Evolutionary conservation across 805 yeast genomes (phyloP).

Genomic region (Candida sakaeoensis): DNA sequence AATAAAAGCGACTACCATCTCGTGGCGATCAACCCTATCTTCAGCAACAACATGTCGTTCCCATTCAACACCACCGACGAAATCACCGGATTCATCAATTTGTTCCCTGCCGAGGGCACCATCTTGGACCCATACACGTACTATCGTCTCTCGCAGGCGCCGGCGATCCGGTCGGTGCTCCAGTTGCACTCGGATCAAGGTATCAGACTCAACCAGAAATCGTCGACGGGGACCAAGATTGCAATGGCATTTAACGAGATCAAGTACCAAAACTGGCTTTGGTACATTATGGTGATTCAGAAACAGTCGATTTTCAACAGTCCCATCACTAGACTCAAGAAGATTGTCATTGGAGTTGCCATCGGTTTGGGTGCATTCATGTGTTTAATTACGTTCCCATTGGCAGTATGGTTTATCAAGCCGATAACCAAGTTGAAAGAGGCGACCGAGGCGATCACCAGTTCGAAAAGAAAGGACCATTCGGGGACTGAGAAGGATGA

Average conservation of each 20-base stretch:
- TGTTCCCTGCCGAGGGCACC: conserved; percentile 23
- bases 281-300: conserved; percentile 79
- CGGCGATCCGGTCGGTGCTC: conserved; percentile 28
- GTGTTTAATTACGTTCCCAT: conserved; percentile 71
- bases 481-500: neutral
- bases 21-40: conserved; percentile 2
- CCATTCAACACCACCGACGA: conserved; percentile 2
- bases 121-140: conserved; percentile 16
- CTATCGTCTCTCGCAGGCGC: conserved; percentile 23
- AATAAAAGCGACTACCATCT: conserved; percentile 1
- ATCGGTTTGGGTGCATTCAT: conserved; percentile 73
- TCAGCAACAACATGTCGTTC: neutral
- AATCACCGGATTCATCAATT: conserved; percentile 35
- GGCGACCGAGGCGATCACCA: conserved; percentile 72
- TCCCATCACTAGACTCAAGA: conserved; percentile 59
- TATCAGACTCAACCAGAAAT: conserved; percentile 22
- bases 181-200: conserved; percentile 16
- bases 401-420: conserved; percentile 79
- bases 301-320: conserved; percentile 51
- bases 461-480: conserved; percentile 27
- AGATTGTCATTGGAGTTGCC: conserved; percentile 73
- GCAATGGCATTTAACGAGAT: conserved; percentile 35
- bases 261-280: conserved; percentile 35
- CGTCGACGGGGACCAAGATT: conserved; percentile 19
- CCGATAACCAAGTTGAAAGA: conserved; percentile 77